phyloP scores from a whole-genome alignment of 805 yeast genomes.

The Torulaspora gathmanii region DNA sequence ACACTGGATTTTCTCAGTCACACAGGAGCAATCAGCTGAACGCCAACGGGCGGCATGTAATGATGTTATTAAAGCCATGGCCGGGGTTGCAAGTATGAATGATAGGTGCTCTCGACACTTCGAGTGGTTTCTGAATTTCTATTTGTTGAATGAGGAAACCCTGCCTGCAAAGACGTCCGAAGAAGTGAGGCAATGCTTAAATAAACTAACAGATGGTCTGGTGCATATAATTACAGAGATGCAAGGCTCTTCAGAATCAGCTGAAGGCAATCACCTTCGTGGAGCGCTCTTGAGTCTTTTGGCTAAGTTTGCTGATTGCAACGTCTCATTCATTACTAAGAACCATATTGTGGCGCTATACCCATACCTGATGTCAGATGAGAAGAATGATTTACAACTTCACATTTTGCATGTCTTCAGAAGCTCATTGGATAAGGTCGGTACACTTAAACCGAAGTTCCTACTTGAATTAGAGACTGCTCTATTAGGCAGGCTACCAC shows the following conservation, averaged over 20 bases:
- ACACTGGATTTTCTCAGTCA: constrained; percentile 35
- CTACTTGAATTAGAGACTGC: constrained; percentile 46
- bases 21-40: constrained; percentile 12
- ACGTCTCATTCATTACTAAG: constrained; percentile 52
- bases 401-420: constrained; percentile 53
- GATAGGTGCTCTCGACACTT: constrained; percentile 43
- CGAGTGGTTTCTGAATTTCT: constrained; percentile 45
- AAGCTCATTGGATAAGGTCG: constrained; percentile 42
- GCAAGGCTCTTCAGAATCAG: constrained; percentile 24
- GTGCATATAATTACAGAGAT: constrained; percentile 28
- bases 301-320: constrained; percentile 52
- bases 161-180: constrained; percentile 15
- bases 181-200: constrained; percentile 14
- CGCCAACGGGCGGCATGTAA: constrained; percentile 11
- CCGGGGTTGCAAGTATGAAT: constrained; percentile 37
- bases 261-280: constrained; percentile 3
- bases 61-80: constrained; percentile 35
- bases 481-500: constrained; percentile 54
- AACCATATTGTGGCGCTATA: constrained; percentile 64
- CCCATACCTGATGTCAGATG: constrained; percentile 55
- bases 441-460: constrained; percentile 48
- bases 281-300: constrained; percentile 35
- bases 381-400: constrained; percentile 40
- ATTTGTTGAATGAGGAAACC: constrained; percentile 36
- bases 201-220: constrained; percentile 19